Percentiles rank a stretch among this genome's conserved stretches.
Conservation (phyloP, 495 filamentous ascomycete species). For the Apodospora peruviana region DNA sequence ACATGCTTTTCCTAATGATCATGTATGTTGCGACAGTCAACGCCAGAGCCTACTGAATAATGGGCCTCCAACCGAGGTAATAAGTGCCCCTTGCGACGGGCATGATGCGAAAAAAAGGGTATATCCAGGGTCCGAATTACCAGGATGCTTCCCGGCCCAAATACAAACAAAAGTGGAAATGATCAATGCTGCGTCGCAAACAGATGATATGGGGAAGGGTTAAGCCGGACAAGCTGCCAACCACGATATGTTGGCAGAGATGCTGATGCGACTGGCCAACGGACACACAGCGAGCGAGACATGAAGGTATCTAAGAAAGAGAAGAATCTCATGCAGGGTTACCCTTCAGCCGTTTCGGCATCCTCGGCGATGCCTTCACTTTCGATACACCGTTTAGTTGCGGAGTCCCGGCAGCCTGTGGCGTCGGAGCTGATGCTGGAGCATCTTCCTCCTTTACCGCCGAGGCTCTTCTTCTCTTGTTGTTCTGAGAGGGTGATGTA, state of each 20-base stretch:
- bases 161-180: neutral
- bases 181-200: neutral
- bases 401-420: slow-evolving; percentile 30
- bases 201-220: neutral
- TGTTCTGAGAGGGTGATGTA: slow-evolving; percentile 74
- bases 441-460: slow-evolving; percentile 72
- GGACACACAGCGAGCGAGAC: neutral
- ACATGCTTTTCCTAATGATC: too few relatives aligned
- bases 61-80: neutral
- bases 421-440: slow-evolving; percentile 40
- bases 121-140: neutral
- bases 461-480: slow-evolving; percentile 71
- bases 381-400: slow-evolving; percentile 44
- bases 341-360: slow-evolving; percentile 40
- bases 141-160: neutral
- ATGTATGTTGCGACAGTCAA: too few relatives aligned
- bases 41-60: too few relatives aligned
- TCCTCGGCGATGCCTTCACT: slow-evolving; percentile 40
- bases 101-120: neutral
- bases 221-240: neutral
- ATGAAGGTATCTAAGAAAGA: too few relatives aligned
- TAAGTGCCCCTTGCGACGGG: neutral
- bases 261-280: neutral
- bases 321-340: slow-evolving; percentile 23
- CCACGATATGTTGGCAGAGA: neutral